A percentile compares a stretch with the other conserved stretches of the same genome.
phyloP scores from a whole-genome alignment of 352 stramenopile genomes.

The Aphanomyces astaci region DNA sequence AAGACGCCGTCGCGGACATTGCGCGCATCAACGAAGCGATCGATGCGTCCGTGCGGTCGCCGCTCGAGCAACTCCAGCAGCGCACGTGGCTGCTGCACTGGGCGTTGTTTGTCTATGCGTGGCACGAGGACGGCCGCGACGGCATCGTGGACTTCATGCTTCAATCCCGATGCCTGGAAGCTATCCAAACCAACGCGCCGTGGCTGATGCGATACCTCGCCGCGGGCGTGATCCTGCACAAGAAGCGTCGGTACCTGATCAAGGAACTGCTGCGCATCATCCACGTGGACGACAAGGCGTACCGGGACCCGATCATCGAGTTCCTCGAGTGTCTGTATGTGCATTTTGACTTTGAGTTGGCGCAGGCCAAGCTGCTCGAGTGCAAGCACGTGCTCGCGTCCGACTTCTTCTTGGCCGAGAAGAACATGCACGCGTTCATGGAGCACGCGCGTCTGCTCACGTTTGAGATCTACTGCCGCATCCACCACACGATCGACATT shows the following conservation, averaged over 20 bases:
- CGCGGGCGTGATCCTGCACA: conserved; percentile 96
- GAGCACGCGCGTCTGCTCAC: conserved; percentile 95
- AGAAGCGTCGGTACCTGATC: conserved; percentile 88
- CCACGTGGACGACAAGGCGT: conserved; percentile 79
- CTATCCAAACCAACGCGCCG: conserved; percentile 97
- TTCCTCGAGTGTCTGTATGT: conserved; percentile 98
- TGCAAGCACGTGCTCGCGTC: conserved; percentile 92
- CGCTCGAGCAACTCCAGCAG: conserved; percentile 94
- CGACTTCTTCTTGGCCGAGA: conserved; percentile 97
- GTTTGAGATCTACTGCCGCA: conserved; percentile 99
- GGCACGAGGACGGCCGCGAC: conserved; percentile 91
- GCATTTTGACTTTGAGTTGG: conserved; percentile 98
- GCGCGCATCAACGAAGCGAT: conserved; percentile 91
- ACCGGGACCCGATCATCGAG: conserved; percentile 80
- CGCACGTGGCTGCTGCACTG: conserved; percentile 98
- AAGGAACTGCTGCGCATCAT: conserved; percentile 96
- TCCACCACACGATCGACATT: conserved; percentile 99
- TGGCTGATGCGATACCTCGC: conserved; percentile 97
- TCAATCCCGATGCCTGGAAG: conserved; percentile 87
- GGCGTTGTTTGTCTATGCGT: conserved; percentile 94
- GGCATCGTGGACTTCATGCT: conserved; percentile 97
- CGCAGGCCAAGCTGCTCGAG: conserved; percentile 89
- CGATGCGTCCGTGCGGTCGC: conserved; percentile 75
- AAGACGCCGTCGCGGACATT: conserved; percentile 91
- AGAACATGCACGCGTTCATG: conserved; percentile 97